Conservation (phyloP, 2,329 filamentous ascomycete genomes). For the Sclerotinia glacialis region DNA sequence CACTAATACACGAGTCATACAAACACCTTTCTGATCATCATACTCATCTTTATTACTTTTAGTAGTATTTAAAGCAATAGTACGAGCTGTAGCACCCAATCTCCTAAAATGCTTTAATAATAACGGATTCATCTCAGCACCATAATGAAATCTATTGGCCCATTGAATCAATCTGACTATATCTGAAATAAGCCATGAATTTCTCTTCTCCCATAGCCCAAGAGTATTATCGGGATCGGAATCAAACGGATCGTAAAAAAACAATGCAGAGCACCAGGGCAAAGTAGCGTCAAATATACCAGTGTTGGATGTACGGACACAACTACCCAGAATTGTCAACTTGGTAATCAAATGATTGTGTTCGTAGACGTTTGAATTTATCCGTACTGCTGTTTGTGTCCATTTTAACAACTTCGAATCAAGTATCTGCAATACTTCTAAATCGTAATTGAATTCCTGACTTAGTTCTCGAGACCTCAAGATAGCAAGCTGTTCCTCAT, state of each 20-base stretch:
- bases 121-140: constrained; percentile 2
- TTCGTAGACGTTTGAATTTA: neutral
- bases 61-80: neutral
- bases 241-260: neutral
- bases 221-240: neutral
- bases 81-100: neutral
- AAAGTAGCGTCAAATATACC: neutral
- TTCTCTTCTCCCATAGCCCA: neutral
- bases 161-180: constrained; percentile 2
- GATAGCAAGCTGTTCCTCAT: too few relatives aligned
- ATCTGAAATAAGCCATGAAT: neutral
- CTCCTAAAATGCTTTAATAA: neutral
- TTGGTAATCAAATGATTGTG: neutral
- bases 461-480: constrained; percentile 15
- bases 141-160: neutral
- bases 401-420: neutral
- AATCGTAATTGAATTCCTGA: constrained; percentile 3
- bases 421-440: neutral
- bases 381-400: neutral
- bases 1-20: neutral
- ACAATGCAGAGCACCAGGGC: neutral
- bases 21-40: neutral
- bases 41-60: constrained; percentile 3
- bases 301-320: neutral
- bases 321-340: neutral